Evolutionary conservation across 2,329 filamentous ascomycete genomes (phyloP), one percentile per base, ranked within the genome.

Genomic region (Pseudocercospora musae): DNA sequence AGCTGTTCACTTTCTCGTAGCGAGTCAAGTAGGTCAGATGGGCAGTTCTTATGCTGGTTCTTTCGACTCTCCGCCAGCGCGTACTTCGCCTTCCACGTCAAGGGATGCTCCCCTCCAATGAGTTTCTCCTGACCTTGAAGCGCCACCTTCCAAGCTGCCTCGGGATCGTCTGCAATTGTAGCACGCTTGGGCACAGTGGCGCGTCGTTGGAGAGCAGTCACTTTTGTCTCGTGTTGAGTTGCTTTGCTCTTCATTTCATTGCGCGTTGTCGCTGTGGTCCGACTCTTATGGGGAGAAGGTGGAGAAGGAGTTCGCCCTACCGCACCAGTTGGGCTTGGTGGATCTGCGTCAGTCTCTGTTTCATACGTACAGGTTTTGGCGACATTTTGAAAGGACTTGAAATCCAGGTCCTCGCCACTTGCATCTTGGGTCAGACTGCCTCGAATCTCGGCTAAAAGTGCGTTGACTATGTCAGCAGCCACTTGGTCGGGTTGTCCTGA

Each of bases 301-400:
- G 37, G 18, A 20, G 50, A 31, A 20, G 10, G 18, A 48, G 49
- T 18, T 20, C 48, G 37, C n/a, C 15, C 18, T 42, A 23, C 27
- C n/a, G 54, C 25, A 21, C 50, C 31, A 20, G 40, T 55, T 13
- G 64, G 59, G 54, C 59, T 63, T 1, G 59, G 60, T 40, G 65
- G 65, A 42, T 65, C 66, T 10, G 50, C 65, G 48, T 67, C 66
- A 15, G 65, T 67, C 18, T 63, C 62, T 10, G 65, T 67, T 50
- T 68, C 66, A 33, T 63, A 67, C 9, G 57, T 42, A 25, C 23
- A 49, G 7, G 59, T 58, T 33, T 59, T 27, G 21, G 46, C 23
- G 13, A 50, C 46, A 15, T 50, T 50, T 15, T 50, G 46, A n/a
- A n/a, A 10, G 42, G 42, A 46, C 15, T 46, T 11, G 10, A 33